Base-by-base conservation (phyloP, 2,329 filamentous ascomycete genomes). In the Paracoccidioides brasiliensis region DNA sequence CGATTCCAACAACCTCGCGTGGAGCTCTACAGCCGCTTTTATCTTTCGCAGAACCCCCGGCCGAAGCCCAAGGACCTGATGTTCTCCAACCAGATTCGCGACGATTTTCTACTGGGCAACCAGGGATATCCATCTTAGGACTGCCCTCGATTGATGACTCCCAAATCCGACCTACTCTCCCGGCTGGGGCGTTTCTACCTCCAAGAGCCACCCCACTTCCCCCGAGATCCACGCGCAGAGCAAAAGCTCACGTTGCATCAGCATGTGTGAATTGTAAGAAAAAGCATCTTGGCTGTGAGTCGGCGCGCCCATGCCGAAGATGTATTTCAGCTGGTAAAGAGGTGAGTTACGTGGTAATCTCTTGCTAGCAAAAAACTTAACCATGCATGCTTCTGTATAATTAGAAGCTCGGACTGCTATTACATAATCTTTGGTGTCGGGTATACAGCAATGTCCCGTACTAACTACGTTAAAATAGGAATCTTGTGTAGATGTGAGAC, bases 181-280 rank as follows among this genome's bases (percentile, higher is more conserved):
- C 37, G 35, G 14, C 59, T 15, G 54, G 55, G 10, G 14, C 57
- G 28, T 44, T 57, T 8, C 55, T 62, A 51, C 55, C 55, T 8
- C 56, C 54, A 40, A 53, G 56, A 33, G 56, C 58, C 30, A 58
- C 60, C 45, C n/a, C 59, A 12, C 57, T 60, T 33, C 57, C 60
- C 52, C 56, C 68, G 15, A 61, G 67, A 28, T 61, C 67, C 15
- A 66, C 67, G 1, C 63, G 68, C 42, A 66, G 68, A 59, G 63
- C 65, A 22, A 70, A 70, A 56, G 64, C 68, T 14, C 68, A 71
- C 55, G 69, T 70, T 10, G 66, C 68, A 14, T 70, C 69, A 40
- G 69, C 69, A 12, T 71, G 69, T 60, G 64, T 71, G 28, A 70
- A 71, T 55, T 71, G 69, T 60, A 71, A 71, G 56, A 64, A 64